These are phyloP conservation scores for Zygosaccharomyces pseudobailii DNA, from an alignment of 1,139 yeast species.

Conservation along the genomic window DNA sequence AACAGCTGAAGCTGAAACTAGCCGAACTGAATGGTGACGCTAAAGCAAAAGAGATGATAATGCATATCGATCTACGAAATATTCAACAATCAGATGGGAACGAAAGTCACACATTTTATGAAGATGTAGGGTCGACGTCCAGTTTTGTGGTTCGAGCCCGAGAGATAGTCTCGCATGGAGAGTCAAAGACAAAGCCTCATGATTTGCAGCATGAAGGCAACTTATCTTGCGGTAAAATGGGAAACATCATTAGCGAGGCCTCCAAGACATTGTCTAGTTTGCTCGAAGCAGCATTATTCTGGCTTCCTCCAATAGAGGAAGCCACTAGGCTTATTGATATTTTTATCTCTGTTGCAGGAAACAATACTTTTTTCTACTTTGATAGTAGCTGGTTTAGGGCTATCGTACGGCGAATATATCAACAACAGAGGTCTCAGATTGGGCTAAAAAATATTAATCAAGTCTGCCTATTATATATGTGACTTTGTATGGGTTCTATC, in stretches of 20 bases:
- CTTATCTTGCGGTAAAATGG: background rate
- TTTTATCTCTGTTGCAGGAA: constrained; percentile 9
- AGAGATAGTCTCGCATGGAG: constrained; percentile 7
- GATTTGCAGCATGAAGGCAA: background rate
- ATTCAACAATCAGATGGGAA: constrained; percentile 6
- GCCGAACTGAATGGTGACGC: constrained; percentile 8
- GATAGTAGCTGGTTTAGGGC: constrained; percentile 4
- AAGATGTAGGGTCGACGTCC: constrained; percentile 10
- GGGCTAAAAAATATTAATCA: constrained; percentile 6
- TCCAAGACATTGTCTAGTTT: background rate
- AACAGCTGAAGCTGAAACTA: constrained; percentile 7
- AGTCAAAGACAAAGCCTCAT: background rate
- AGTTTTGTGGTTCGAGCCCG: constrained; percentile 9
- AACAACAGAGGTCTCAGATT: background rate
- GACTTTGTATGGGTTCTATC: constrained; percentile 10
- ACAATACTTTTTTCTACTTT: constrained; percentile 8
- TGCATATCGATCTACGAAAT: constrained; percentile 7
- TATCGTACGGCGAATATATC: constrained; percentile 4
- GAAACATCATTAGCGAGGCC: constrained; percentile 2
- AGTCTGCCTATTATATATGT: constrained; percentile 9
- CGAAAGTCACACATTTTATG: constrained; percentile 9
- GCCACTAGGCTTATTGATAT: constrained; percentile 7
- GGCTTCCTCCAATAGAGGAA: constrained; percentile 5
- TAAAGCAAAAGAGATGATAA: constrained; percentile 7
- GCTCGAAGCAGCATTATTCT: constrained; percentile 3